phyloP scores from a whole-genome alignment of 1,139 yeast genomes.

The Hyphopichia fennica region DNA sequence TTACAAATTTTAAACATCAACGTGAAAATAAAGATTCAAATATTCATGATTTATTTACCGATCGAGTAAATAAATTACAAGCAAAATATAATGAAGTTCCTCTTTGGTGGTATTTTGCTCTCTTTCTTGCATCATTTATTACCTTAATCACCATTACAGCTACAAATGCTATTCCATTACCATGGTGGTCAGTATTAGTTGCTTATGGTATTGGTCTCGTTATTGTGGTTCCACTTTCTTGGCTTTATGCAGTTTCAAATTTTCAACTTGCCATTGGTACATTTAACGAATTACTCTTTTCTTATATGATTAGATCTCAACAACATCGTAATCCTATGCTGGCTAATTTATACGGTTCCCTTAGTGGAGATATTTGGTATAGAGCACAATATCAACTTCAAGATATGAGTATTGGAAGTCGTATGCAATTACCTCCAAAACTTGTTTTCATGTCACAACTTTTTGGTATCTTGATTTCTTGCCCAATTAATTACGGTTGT shows the following conservation, averaged over 20 bases:
- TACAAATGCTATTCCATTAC: conserved; percentile 35
- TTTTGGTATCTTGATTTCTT: conserved; percentile 40
- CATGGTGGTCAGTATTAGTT: conserved; percentile 37
- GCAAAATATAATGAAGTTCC: conserved; percentile 35
- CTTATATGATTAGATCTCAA: conserved; percentile 30
- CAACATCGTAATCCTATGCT: conserved; percentile 33
- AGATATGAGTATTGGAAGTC: conserved; percentile 40
- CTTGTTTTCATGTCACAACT: conserved; percentile 39
- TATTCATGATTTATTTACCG: conserved; percentile 15
- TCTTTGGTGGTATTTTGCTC: conserved; percentile 26
- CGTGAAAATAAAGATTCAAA: conserved; percentile 2
- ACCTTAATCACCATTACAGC: conserved; percentile 25
- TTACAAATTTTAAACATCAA: conserved; percentile 7
- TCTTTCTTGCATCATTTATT: conserved; percentile 26
- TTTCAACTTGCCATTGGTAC: conserved; percentile 45
- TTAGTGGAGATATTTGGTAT: conserved; percentile 47
- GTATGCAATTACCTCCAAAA: conserved; percentile 38
- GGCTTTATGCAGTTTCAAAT: conserved; percentile 42
- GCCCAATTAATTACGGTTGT: conserved; percentile 39
- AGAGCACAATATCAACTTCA: conserved; percentile 41
- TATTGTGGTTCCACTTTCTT: conserved; percentile 40
- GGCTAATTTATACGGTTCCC: conserved; percentile 39
- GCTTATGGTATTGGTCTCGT: conserved; percentile 35
- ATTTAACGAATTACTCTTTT: conserved; percentile 40
- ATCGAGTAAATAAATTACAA: conserved; percentile 33